Base-by-base conservation (phyloP, 225 moss, liverwort and hornwort species). In the Rhytidiadelphus loreus region DNA sequence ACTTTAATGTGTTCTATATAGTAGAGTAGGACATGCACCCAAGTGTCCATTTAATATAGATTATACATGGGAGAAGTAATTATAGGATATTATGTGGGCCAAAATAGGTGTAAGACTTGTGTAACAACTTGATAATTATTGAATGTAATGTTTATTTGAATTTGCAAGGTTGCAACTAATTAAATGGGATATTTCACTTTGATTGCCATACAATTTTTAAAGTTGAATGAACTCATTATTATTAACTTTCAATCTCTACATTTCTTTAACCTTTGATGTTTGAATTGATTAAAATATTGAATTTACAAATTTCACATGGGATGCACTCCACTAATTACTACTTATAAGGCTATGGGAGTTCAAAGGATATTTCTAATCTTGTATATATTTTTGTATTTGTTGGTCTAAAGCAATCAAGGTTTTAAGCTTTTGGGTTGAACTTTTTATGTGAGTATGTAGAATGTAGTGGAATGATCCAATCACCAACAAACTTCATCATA, bases 261-360 rank as follows among this genome's bases (percentile, higher is more conserved):
- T 66, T 2, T 35, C 2, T 35, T 65, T 6, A n/a, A 68, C 11
- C 7, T 21, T 11, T 22, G 22, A 12, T n/a, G 1, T 13, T n/a
- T 68, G 2, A 46, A 18, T 74, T 48, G 7, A 48, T 30, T 46
- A 26, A 14, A 13, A 24, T 14, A 25, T 41, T 44, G 28, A 44
- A 72, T 44, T 72, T 0, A 44, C 1, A 16, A 1, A 9, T 26
- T 26, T 25, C 15, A 8, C 0, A 1, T 41, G 5, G 25, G 9
- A 8, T 17, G 17, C 17, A 72, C 1, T 44, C 16, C 1, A 16
- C 17, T 28, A 10, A 28, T 9, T 72, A 44, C 6, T 17, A 29
- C 3, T 44, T 5, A 43, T 16, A 44, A 44, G 10, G 3, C 16
- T 44, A 13, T 26, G 26, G 3, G 9, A 71, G 0, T 43, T 43